Base-by-base conservation (phyloP, 805 yeast genomes). In the Yarrowia divulgata region DNA sequence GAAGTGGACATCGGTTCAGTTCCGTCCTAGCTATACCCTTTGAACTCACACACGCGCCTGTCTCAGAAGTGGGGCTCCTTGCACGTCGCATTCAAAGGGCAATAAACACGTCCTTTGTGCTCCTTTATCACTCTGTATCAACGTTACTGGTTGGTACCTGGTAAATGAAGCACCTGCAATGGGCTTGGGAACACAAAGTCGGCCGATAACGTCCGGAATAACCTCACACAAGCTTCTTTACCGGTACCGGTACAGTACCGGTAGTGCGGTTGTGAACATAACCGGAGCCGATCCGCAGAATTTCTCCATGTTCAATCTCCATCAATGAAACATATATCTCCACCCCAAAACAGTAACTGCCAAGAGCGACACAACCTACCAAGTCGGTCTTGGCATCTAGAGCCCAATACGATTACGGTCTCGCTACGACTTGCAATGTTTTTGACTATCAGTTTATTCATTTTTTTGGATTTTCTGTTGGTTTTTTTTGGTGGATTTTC, bases 381-480 rank as follows among this genome's bases (percentile, higher is more conserved):
- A 18, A 52, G 32, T 8, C 13, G n/a, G 13, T 16, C 60, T 35
- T 52, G 42, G 57, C 57, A 18, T 18, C 10, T 3, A 16, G 14
- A 34, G 14, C 45, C 8, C 18, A 12, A 8, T 14, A 49, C 32
- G 23, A 3, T 5, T 37, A 54, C 60, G 34, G 45, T 19, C 32
- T 19, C n/a, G 8, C 40, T 50, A 50, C 52, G 9, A 13, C 8
- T 16, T 14, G 52, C 52, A 48, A 34, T 35, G 34, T 23, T 29
- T 57, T 57, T 57, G 63, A 60, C 66, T 60, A 43, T 60, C 66
- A 60, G 66, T 60, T 60, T 43, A 60, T 60, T 60, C 66, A 34
- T 60, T 43, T 60, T 60, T 60, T 60, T 60, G 34, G 50, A 60
- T 60, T 60, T 60, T 60, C 50, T 58, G 64, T 42, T 58, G 43